phyloP scores from a whole-genome alignment of 768 basidiomycete genomes.

The Glaciozyma martinii region DNA sequence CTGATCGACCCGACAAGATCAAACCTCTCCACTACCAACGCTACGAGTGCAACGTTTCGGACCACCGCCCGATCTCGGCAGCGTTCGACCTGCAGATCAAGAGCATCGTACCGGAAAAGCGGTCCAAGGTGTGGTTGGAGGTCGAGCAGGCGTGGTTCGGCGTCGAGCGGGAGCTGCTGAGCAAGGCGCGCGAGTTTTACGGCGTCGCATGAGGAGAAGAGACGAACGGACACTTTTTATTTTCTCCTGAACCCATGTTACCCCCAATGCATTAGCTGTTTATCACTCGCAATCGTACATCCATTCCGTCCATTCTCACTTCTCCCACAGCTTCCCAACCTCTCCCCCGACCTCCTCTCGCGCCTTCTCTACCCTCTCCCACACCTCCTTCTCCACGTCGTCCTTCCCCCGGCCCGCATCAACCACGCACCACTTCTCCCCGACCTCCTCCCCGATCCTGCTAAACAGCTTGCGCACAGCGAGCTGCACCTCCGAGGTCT shows the following conservation, averaged over 20 bases:
- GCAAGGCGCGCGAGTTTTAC: background rate
- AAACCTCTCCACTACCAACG: constrained; percentile 61
- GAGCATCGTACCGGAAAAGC: constrained; percentile 52
- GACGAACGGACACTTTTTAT: background rate
- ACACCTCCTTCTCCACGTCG: constrained; percentile 4
- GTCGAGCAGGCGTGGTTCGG: constrained; percentile 47
- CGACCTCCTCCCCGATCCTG: constrained; percentile 7
- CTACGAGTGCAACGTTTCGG: constrained; percentile 79
- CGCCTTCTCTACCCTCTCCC: background rate
- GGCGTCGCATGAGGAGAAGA: background rate
- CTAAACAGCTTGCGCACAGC: constrained; percentile 8
- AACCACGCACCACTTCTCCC: constrained; percentile 11
- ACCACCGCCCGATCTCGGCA: constrained; percentile 63
- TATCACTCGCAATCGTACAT: background rate
- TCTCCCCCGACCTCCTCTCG: background rate
- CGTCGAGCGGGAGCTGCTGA: constrained; percentile 28
- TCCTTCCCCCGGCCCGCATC: constrained; percentile 19
- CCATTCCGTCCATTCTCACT: background rate
- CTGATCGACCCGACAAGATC: constrained; percentile 45
- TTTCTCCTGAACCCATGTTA: too few relatives aligned
- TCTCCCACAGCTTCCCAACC: constrained; percentile 17
- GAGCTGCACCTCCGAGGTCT: constrained; percentile 51
- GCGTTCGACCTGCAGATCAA: constrained; percentile 68
- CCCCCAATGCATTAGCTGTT: too few relatives aligned
- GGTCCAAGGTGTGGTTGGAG: constrained; percentile 51